Conservation (phyloP, 176 grass and related monocot genomes). For the Musa schizocarpa region DNA sequence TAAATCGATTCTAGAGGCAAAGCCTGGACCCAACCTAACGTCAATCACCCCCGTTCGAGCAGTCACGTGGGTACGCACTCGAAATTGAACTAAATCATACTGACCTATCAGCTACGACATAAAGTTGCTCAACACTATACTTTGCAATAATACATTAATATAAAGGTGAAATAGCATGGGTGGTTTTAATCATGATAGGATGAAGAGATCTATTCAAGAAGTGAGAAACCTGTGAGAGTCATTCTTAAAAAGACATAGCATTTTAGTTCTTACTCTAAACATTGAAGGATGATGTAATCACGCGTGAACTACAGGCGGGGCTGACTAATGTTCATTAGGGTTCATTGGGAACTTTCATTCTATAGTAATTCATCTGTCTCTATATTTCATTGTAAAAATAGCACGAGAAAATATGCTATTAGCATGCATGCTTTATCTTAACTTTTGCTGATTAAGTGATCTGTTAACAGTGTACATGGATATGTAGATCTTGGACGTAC, state of each 20-base stretch:
- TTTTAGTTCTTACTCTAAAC: background rate
- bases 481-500: background rate
- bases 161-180: background rate
- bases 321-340: background rate
- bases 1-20: too few species aligned
- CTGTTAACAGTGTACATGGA: conserved; percentile 1
- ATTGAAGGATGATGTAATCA: background rate
- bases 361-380: background rate
- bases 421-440: background rate
- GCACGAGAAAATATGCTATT: background rate
- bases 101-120: too few species aligned
- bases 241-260: background rate
- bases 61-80: too few species aligned
- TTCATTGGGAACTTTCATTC: background rate
- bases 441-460: background rate
- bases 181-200: background rate
- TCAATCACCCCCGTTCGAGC: too few species aligned
- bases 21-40: too few species aligned
- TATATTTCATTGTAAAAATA: background rate
- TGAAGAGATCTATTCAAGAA: background rate
- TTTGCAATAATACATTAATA: background rate
- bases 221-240: background rate
- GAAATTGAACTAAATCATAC: accelerated
- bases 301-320: too few species aligned
- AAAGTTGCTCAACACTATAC: too few species aligned